Percentiles rank a stretch among this genome's conserved stretches.
Conservation (phyloP, 345 rosid genomes). For the Populus deltoides region DNA sequence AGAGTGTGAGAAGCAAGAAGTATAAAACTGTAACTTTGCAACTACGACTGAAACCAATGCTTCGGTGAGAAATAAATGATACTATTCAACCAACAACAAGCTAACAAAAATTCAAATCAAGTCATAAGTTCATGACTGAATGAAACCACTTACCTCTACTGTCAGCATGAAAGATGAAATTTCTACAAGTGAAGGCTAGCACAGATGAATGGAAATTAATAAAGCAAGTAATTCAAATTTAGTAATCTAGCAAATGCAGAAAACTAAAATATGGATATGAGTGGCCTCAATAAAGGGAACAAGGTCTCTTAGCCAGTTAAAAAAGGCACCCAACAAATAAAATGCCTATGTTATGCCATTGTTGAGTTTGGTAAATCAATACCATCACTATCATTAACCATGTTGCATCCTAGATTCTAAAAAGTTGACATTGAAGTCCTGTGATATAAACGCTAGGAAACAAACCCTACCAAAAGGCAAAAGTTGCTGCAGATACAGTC, state of each 20-base stretch:
- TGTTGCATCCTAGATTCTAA: neutral
- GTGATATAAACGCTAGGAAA: slow-evolving; percentile 9
- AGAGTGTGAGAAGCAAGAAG: slow-evolving; percentile 9
- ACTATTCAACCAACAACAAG: neutral
- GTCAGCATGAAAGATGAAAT: neutral
- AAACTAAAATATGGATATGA: neutral
- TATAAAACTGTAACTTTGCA: neutral
- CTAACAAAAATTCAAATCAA: neutral
- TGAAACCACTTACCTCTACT: neutral
- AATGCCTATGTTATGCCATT: neutral
- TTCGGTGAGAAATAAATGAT: neutral
- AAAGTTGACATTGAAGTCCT: neutral
- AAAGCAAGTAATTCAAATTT: neutral
- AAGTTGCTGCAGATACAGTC: slow-evolving; percentile 80
- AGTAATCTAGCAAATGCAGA: neutral
- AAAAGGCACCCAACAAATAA: neutral
- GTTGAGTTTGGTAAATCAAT: neutral
- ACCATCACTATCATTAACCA: neutral
- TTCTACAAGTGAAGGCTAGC: slow-evolving; percentile 1
- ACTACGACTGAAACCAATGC: neutral
- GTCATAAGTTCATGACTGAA: neutral
- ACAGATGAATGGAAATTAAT: neutral
- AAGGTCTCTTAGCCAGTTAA: neutral
- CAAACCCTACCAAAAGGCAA: slow-evolving; percentile 74
- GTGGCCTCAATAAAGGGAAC: neutral